Conservation (phyloP, 1,284 basidiomycete genomes). For the Fomitopsis palustris region DNA sequence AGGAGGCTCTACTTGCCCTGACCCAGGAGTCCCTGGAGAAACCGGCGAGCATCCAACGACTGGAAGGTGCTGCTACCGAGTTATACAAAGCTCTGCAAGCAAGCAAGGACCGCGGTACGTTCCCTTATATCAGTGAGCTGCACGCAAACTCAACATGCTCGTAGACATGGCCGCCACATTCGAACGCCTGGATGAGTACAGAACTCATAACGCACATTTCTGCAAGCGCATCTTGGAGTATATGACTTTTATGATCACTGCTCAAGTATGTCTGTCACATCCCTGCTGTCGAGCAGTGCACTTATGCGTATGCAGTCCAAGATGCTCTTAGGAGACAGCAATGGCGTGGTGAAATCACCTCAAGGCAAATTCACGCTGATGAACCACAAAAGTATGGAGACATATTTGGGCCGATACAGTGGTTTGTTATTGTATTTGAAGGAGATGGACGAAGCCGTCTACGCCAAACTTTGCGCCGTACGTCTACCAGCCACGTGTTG, state of each 20-base stretch:
- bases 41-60: conserved; percentile 64
- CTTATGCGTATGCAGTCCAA: conserved; percentile 48
- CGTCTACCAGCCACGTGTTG: conserved; percentile 26
- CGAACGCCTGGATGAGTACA: conserved; percentile 88
- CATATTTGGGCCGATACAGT: conserved; percentile 82
- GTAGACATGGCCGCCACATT: conserved; percentile 92
- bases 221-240: conserved; percentile 90
- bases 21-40: conserved; percentile 87
- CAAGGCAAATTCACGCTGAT: conserved; percentile 48
- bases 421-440: conserved; percentile 92
- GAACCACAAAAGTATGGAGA: conserved; percentile 73
- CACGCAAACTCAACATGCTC: background rate
- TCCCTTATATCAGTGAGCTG: background rate
- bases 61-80: conserved; percentile 83
- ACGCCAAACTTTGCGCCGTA: conserved; percentile 86
- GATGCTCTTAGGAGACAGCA: conserved; percentile 57
- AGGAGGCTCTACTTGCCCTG: conserved; percentile 70
- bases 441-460: conserved; percentile 88
- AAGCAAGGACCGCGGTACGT: conserved; percentile 78
- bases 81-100: conserved; percentile 96
- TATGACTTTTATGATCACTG: conserved; percentile 86
- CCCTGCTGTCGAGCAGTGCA: background rate
- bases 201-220: conserved; percentile 84
- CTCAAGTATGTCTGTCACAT: conserved; percentile 51
- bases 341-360: conserved; percentile 45